A percentile compares a stretch with the other conserved stretches of the same genome.
phyloP scores from a whole-genome alignment of 1,284 basidiomycete genomes.

The Schizophyllum commune region DNA sequence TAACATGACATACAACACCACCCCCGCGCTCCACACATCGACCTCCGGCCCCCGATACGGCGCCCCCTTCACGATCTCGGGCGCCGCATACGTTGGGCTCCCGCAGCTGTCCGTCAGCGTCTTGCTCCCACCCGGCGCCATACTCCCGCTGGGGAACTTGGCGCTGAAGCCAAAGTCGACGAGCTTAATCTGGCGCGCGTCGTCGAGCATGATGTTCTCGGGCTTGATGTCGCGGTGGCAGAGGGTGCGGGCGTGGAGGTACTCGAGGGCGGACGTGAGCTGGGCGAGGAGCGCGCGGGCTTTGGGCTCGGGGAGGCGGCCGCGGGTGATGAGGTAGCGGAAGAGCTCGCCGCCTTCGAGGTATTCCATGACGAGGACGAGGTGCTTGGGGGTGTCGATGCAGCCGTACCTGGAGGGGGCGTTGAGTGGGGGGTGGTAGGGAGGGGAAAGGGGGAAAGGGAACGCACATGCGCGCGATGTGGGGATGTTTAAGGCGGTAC shows the following conservation, averaged over 20 bases:
- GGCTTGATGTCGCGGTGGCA: constrained; percentile 97
- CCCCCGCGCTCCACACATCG: constrained; percentile 94
- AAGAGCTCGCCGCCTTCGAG: constrained; percentile 91
- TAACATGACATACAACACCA: constrained; percentile 93
- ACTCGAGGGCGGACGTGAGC: constrained; percentile 92
- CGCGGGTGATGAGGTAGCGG: constrained; percentile 89
- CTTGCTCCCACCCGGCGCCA: constrained; percentile 68
- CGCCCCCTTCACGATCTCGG: constrained; percentile 89
- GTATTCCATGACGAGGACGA: constrained; percentile 94
- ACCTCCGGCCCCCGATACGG: constrained; percentile 94
- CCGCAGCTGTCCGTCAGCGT: constrained; percentile 94
- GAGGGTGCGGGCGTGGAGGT: constrained; percentile 90
- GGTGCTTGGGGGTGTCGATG: constrained; percentile 87
- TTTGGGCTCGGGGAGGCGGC: constrained; percentile 78
- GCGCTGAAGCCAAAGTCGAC: constrained; percentile 98
- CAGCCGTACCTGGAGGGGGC: constrained; percentile 74
- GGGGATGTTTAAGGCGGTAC: constrained; percentile 83
- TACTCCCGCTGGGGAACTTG: constrained; percentile 44
- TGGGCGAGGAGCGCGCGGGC: constrained; percentile 97
- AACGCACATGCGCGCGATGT: constrained; percentile 80
- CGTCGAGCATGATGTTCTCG: constrained; percentile 90
- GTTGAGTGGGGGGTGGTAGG: constrained; percentile 8
- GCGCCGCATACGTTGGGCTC: constrained; percentile 93
- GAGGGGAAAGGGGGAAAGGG: constrained; percentile 20
- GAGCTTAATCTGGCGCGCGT: constrained; percentile 96